phyloP scores from a whole-genome alignment of 73 alveolate species.

The Tetrahymena malaccensis region DNA sequence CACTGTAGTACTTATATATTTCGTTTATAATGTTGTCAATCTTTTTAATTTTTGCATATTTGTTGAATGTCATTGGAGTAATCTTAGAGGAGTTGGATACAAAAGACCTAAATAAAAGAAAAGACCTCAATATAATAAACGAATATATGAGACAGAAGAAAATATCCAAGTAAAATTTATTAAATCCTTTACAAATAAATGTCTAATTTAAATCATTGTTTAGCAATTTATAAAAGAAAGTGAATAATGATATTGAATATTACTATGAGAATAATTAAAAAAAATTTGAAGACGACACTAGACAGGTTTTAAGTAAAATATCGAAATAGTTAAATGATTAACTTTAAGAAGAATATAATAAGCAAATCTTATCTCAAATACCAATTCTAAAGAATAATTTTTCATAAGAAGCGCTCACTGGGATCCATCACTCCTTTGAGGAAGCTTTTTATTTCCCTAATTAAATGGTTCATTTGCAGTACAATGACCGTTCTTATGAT shows the following conservation, averaged over 20 bases:
- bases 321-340: background rate
- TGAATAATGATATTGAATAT: background rate
- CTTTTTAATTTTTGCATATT: background rate
- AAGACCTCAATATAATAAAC: background rate
- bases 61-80: background rate
- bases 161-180: background rate
- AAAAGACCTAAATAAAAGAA: background rate
- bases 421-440: background rate
- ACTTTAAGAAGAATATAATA: background rate
- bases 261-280: background rate
- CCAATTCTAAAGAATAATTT: background rate
- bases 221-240: background rate
- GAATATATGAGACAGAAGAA: background rate
- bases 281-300: background rate
- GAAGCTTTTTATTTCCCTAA: background rate
- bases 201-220: background rate
- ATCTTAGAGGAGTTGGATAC: background rate
- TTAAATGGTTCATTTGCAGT: background rate
- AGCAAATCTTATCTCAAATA: background rate
- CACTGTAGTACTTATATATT: background rate
- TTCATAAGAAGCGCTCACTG: background rate
- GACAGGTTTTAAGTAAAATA: background rate
- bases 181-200: background rate
- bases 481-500: background rate
- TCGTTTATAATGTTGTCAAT: background rate